Evolutionary conservation across 2,329 filamentous ascomycete species (phyloP).

Genomic region (Plectosphaerella sp.): DNA sequence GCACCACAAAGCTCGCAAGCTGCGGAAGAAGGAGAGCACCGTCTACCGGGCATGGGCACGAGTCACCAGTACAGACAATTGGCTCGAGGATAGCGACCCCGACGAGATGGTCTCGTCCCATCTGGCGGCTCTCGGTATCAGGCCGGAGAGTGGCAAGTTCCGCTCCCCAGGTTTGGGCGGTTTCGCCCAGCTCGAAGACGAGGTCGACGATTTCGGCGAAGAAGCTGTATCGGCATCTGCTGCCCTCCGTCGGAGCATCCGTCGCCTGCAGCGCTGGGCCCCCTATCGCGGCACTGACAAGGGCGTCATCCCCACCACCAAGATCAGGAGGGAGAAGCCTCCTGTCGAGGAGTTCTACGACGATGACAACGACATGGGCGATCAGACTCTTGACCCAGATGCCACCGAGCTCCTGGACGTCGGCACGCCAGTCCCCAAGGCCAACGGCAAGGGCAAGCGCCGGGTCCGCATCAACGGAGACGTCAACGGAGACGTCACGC

Average conservation of each 20-base stretch:
- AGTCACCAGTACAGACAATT: conserved; percentile 49
- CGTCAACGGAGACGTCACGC: conserved; percentile 36
- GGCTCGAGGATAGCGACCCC: conserved; percentile 59
- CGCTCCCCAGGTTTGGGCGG: conserved; percentile 59
- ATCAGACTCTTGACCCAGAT: conserved; percentile 15
- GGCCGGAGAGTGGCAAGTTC: conserved; percentile 31
- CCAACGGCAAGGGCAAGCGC: not conserved
- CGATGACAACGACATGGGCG: conserved; percentile 14
- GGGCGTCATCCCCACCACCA: conserved; percentile 42
- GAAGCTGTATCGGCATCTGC: conserved; percentile 64
- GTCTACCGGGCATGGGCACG: conserved; percentile 64
- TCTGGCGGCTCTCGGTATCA: conserved; percentile 21
- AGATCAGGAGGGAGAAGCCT: conserved; percentile 25
- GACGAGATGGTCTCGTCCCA: conserved; percentile 40
- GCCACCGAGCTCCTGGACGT: conserved; percentile 10
- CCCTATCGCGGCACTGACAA: conserved; percentile 37
- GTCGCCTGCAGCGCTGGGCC: conserved; percentile 69
- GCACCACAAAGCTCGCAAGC: conserved; percentile 59
- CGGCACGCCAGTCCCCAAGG: not conserved
- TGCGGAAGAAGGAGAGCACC: conserved; percentile 59
- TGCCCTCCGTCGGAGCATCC: conserved; percentile 56
- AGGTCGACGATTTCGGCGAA: conserved; percentile 73
- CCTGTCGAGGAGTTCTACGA: conserved; percentile 9
- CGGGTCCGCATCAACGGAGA: conserved; percentile 22
- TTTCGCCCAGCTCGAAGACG: conserved; percentile 54